Percentiles rank a stretch among this genome's conserved stretches.
phyloP scores from a whole-genome alignment of 208 protist species.

The Naegleria lovaniensis region DNA sequence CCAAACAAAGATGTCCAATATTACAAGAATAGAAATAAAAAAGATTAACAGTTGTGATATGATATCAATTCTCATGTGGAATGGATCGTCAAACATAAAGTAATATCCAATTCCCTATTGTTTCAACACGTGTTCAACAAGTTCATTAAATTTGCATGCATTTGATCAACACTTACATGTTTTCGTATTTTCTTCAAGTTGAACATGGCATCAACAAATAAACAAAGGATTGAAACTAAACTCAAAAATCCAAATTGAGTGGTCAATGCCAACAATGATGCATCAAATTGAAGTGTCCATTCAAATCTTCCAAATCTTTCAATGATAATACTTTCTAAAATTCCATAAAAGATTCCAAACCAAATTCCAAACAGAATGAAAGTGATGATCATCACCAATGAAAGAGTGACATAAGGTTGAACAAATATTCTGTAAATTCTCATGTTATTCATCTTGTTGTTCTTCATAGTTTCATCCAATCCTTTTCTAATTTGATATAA shows the following conservation, averaged over 20 bases:
- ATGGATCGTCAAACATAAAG: not conserved
- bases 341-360: not conserved
- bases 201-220: not conserved
- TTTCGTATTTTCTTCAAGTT: not conserved
- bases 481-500: not conserved
- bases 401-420: not conserved
- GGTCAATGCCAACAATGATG: not conserved
- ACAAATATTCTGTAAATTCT: not conserved
- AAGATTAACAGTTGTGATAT: not conserved
- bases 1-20: not conserved
- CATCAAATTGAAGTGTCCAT: not conserved
- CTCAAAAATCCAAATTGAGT: not conserved
- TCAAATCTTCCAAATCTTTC: not conserved
- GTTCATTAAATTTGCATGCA: no score
- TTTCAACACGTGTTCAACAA: no score
- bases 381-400: not conserved
- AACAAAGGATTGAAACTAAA: not conserved
- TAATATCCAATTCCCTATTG: not conserved
- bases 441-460: not conserved
- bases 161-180: no score
- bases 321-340: not conserved
- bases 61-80: not conserved
- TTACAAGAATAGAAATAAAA: not conserved
- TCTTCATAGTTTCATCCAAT: not conserved
- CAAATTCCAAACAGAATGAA: not conserved